Base-by-base conservation (phyloP, 176 grass and related monocot species). In the Carex kokanica region DNA sequence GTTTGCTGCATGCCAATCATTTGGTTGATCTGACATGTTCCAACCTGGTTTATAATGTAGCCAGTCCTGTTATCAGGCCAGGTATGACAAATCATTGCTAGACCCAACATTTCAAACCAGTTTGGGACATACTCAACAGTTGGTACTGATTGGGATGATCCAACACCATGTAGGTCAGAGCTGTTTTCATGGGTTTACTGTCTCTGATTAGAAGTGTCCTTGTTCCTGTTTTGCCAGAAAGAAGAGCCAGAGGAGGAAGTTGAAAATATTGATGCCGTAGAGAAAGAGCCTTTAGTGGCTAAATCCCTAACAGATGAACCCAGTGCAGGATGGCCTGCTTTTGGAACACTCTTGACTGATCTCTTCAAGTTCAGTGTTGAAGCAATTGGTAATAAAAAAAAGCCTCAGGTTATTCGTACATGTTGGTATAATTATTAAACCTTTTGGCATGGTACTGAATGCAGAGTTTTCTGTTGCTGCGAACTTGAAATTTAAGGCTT, bases 281-380 rank as follows among this genome's bases (percentile, higher is more conserved):
- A 92, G 43, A 93, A 92, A 70, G 74, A 86, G n/a, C 58, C 84
- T 84, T 60, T 95, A 62, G 70, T 93, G 31, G 97, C 91, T 71
- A 91, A 95, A 83, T 86, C 91, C 89, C 83, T 99, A 21, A 90
- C 93, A 87, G 96, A 99, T 83, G 96, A 99, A 66, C 91, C 91
- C 7, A 75, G 86, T 81, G 96, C 96, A 58, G 88, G 93, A 73
- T 96, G 97, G 93, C 91, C 93, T 43, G 91, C 97, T 27, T 80
- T 96, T 13, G 93, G 97, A 47, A 99, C 91, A 34, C 97, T 99
- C 74, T 54, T 95, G 21, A 55, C 85, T 11, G 97, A 99, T 83
- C 89, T 95, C 43, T 79, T 91, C 58, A 99, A 93, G 64, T 90
- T 90, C 84, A 60, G 85, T 38, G 29, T 95, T 36, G 93, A 95